Evolutionary conservation across 2,329 filamentous ascomycete genomes (phyloP), one percentile per base, ranked within the genome.

Genomic region (Alternaria angustiovoidea): DNA sequence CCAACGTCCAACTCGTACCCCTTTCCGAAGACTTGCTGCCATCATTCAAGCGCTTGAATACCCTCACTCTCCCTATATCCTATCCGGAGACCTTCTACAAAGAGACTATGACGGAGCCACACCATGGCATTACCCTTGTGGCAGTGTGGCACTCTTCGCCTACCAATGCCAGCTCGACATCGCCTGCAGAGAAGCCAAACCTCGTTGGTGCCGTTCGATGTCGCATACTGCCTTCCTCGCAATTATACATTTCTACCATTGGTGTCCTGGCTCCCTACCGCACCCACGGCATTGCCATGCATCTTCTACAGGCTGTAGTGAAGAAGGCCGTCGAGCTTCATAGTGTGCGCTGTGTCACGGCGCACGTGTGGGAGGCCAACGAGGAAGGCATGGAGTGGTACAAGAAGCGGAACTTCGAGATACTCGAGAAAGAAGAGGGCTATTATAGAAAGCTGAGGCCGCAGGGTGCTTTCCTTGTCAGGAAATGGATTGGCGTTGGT

Each of bases 361-460:
- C 88, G 11, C 88, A 90, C 74, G 87, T 89, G 1, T 89, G 88
- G 82, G 86, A 88, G 65, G 84, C 82, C 22, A 89, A 89, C 57
- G 80, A 82, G 18, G 86, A 88, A 49, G 88, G 82, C 0, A 67
- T 88, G 64, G 80, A 82, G 48, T 90, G 88, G 88, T 90, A 90
- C 76, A 71, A 75, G 44, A 83, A 84, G 62, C 80, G 87, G 5
- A 86, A 85, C 0, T 90, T 90, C 61, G 79, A 79, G 62, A 80
- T 85, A 41, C 78, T 83, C 18, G 80, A 79, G 2, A 76, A 82
- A 52, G 82, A 88, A 43, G 80, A 85, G 51, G 82, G 79, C 3
- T 90, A 89, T 71, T 90, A 89, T 74, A 80, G 85, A 34, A 82
- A 84, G 44, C 73, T 90, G 66, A 84, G 81, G 52, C 87, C 87